These are phyloP conservation scores for Chytriomyces confervae DNA, from an alignment of 192 early-diverging fungal species.

Conservation along the genomic window DNA sequence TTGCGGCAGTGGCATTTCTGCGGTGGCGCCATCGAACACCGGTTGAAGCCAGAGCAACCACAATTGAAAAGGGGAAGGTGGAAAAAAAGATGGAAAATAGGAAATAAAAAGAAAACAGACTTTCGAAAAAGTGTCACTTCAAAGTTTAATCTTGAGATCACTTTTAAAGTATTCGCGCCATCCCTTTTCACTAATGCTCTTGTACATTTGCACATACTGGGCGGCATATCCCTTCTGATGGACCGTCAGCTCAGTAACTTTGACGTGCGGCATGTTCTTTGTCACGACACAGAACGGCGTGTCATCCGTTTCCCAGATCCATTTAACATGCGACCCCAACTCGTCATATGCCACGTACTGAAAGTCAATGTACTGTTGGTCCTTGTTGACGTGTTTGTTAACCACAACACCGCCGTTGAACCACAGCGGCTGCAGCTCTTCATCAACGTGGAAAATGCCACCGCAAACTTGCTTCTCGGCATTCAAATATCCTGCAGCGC, in stretches of 20 bases:
- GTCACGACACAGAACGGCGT: slow-evolving; percentile 33
- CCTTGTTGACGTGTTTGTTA: slow-evolving; percentile 39
- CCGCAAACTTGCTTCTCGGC: slow-evolving; percentile 21
- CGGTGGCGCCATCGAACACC: too few relatives aligned
- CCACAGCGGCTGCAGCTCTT: slow-evolving; percentile 33
- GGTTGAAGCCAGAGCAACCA: too few relatives aligned
- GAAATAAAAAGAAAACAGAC: too few relatives aligned
- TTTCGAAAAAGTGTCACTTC: not conserved
- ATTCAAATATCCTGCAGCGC: slow-evolving; percentile 53
- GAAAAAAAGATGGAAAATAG: too few relatives aligned
- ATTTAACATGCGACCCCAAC: not conserved
- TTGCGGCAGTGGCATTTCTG: too few relatives aligned
- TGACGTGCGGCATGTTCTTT: not conserved
- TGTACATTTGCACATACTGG: slow-evolving; percentile 1
- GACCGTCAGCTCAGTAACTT: not conserved
- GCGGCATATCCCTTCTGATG: not conserved
- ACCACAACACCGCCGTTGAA: slow-evolving; percentile 43
- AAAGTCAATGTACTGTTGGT: slow-evolving; percentile 7
- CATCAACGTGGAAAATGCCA: slow-evolving; percentile 36
- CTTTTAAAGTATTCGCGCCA: not conserved
- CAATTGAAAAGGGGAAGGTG: too few relatives aligned
- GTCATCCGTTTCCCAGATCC: slow-evolving; percentile 43
- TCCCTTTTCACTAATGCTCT: not conserved
- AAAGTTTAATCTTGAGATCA: not conserved
- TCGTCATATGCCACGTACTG: slow-evolving; percentile 8